Evolutionary conservation across 495 filamentous ascomycete genomes (phyloP), one percentile per base, ranked within the genome.

Genomic region (Corynascus novoguineensis): DNA sequence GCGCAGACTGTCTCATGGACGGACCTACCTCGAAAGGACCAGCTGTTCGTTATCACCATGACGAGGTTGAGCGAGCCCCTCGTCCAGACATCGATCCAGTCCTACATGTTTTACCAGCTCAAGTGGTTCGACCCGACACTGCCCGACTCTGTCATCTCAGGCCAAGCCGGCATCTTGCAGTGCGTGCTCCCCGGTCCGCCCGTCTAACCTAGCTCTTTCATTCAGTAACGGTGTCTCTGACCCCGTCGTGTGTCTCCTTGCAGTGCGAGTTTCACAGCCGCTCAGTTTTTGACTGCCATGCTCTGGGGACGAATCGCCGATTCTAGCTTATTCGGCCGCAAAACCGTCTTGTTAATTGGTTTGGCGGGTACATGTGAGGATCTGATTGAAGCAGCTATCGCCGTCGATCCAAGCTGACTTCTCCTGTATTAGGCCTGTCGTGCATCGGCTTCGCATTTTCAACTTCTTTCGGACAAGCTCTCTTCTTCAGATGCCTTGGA

Each of bases 251-350:
- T 10, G 19, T 4, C 3, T 21, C 35, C 47, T 17, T 32, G 27
- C 38, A 68, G 66, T 59, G 87, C 86, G 32, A 82, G 82, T 57
- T 95, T 93, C 66, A 88, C 88, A 0, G 86, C 85, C 6, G 86
- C 88, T 7, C 89, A 95, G 72, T 90, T 90, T 68, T 75, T 88
- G 25, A 92, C 89, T 1, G 88, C 87, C n/a, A 88, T 95, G 68
- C 66, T 88, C 22, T 93, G 89, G 89, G 89, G 89, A 5, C 79
- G 86, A 1, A 71, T 86, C 27, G 86, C 88, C 3, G 89, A 93
- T 70, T 82, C 83, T 4, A 78, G 82, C 49, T 76, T 76, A 68
- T 80, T 82, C 40, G 89, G 89, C 11, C 79, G 89, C 22, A 90
- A 89, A 68, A 86, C 83, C 29, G 87, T 92, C 37, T 72, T 95